Percentiles rank a stretch among this genome's conserved stretches.
phyloP scores from a whole-genome alignment of 805 yeast species.

The Clavispora asparagi region DNA sequence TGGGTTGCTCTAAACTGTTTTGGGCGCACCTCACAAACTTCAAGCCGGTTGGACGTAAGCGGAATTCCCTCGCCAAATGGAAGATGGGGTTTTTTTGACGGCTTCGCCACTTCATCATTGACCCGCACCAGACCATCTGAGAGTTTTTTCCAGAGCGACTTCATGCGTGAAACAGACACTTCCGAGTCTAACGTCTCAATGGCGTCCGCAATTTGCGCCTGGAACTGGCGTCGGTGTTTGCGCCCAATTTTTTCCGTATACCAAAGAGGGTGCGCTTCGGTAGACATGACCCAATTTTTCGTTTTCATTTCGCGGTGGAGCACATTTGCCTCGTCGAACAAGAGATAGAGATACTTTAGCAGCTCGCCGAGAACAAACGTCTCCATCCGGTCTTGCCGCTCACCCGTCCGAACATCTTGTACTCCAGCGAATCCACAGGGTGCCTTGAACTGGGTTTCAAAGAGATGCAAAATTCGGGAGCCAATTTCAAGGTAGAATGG shows the following conservation, averaged over 20 bases:
- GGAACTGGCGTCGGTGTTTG: not conserved
- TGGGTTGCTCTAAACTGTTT: constrained; percentile 9
- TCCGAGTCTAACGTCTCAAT: not conserved
- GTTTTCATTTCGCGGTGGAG: constrained; percentile 36
- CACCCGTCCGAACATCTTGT: constrained; percentile 60
- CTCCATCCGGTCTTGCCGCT: constrained; percentile 79
- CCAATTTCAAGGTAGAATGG: constrained; percentile 81
- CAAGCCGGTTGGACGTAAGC: constrained; percentile 17
- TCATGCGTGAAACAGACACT: not conserved
- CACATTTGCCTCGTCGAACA: constrained; percentile 66
- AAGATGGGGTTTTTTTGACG: not conserved
- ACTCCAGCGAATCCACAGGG: constrained; percentile 80
- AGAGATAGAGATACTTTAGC: constrained; percentile 70
- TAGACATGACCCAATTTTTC: constrained; percentile 63
- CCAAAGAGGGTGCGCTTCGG: constrained; percentile 94
- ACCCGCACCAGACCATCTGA: not conserved
- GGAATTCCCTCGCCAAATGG: not conserved
- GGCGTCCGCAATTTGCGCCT: not conserved
- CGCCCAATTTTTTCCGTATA: constrained; percentile 31
- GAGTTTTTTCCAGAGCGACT: constrained; percentile 2
- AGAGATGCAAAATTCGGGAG: constrained; percentile 51
- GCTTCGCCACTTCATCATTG: constrained; percentile 12
- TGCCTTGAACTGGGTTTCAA: constrained; percentile 47
- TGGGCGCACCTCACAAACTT: constrained; percentile 29
- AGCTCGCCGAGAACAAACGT: constrained; percentile 87